Evolutionary conservation across 2,329 filamentous ascomycete species (phyloP), one percentile per base, ranked within the genome.

Genomic region (Torrubiellomyces zombiae): DNA sequence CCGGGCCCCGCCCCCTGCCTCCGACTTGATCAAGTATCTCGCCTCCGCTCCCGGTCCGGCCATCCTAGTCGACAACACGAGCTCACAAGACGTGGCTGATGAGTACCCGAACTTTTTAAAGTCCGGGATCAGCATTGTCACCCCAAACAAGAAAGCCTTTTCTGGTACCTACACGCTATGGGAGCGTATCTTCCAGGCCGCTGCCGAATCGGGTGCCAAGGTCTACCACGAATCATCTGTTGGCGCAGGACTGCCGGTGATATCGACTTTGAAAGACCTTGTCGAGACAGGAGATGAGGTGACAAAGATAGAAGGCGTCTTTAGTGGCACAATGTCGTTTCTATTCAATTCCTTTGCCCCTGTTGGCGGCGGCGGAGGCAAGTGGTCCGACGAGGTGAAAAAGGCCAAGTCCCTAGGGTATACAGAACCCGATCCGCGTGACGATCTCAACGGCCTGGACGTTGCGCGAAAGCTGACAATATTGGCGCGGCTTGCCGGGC

Each of bases 111-210:
- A 66, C 23, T 80, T 92, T 51, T 60, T 98, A 32, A 65, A 68
- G 42, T 69, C 72, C 34, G 86, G 85, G 9, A 75, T 98, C 50
- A 86, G 73, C 51, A 72, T 98, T 40, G 81, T 95, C 15, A 98
- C 89, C 1, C 85, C 89, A 21, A 98, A 95, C 64, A 98, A 98
- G 63, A 98, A 98, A 56, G 86, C 79, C 9, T 98, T 98, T 55
- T 91, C 82, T 0, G 74, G 78, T 29, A 72, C 69, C 22, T 73
- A 80, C 42, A 61, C 71, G 38, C 60, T 93, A 28, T 98, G 86
- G 85, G 67, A 80, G 43, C 70, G 78, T 34, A 94, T 98, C 45
- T 91, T 92, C 51, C 55, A 60, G 3, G 66, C 80, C 2, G 75
- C 83, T 2, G 61, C 66, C 23, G 60, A 65, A 16, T 68, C 67